Conservation (phyloP, 192 early-diverging fungal genomes). For the Ambispora gerdemannii region DNA sequence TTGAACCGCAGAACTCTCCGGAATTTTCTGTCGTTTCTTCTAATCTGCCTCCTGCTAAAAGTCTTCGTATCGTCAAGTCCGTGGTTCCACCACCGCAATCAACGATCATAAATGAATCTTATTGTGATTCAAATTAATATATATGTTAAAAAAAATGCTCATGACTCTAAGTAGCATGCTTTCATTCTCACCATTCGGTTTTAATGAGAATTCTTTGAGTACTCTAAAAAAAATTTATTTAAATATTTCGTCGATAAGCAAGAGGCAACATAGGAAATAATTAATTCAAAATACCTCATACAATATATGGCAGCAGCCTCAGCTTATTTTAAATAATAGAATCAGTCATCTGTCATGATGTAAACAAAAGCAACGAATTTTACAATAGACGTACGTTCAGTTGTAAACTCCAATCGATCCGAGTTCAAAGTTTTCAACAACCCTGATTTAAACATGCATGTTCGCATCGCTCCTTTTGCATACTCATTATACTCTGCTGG, state of each 20-base stretch:
- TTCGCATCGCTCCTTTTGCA: background rate
- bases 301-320: slow-evolving; percentile 29
- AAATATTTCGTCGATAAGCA: too few species aligned
- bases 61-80: slow-evolving; percentile 46
- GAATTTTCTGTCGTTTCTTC: slow-evolving; percentile 51
- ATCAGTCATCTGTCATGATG: background rate
- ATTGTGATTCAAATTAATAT: background rate
- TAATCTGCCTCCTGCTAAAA: slow-evolving; percentile 33
- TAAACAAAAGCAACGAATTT: too few species aligned
- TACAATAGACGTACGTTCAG: background rate
- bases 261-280: too few species aligned
- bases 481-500: background rate
- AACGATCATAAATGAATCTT: slow-evolving; percentile 52
- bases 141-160: background rate
- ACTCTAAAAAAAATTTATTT: too few species aligned
- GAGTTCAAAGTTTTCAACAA: background rate
- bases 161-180: background rate
- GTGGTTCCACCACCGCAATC: slow-evolving; percentile 62
- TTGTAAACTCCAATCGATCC: background rate
- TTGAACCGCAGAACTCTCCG: slow-evolving; percentile 50
- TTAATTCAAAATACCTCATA: too few species aligned
- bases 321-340: background rate
- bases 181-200: background rate
- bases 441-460: background rate
- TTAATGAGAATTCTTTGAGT: background rate